Evolutionary conservation across 2,329 filamentous ascomycete species (phyloP), one percentile per base, ranked within the genome.

Genomic region (Colletotrichum somersetense): DNA sequence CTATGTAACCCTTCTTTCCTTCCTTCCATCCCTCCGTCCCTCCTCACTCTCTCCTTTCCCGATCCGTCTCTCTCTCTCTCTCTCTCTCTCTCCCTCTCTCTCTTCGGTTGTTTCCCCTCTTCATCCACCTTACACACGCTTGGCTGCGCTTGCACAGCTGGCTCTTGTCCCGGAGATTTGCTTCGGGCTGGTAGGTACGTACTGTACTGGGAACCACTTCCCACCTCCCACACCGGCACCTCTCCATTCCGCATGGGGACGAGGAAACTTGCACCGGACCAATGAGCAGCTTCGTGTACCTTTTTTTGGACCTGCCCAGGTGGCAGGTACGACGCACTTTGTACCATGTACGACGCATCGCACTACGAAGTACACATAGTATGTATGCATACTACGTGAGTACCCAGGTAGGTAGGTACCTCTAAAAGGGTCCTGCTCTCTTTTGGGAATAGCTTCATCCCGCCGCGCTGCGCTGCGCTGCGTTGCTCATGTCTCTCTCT

Each of bases 221-320:
- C 30, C 30, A 30, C 30, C 30, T 30, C 30, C 30, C 53, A 50
- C 30, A 50, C 44, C 59, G 14, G 48, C 14, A 55, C 63, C 44
- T 44, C 30, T 53, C 62, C 62, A 53, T n/a, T 20, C 46, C 48
- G 56, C 18, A 59, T 56, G 52, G 48, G 42, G 42, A 48, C 18
- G 20, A 44, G 59, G 52, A 58, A 58, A 52, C 44, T 50, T 42
- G 44, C 61, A 16, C n/a, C 61, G 53, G 33, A 38, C 63, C 69
- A 72, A 72, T 72, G 18, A 63, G 33, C 58, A n/a, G n/a, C 20
- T 38, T 35, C 46, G 50, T 40, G 69, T 72, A 69, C 69, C 69
- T 69, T 48, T 69, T 53, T 44, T 7, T 2, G 14, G 35, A 30
- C 30, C 30, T 30, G 30, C 30, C 30, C 30, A 30, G 30, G 30